These are phyloP conservation scores for Pseudogymnoascus sp. DNA, from an alignment of 2,329 filamentous ascomycete species.

Conservation along the genomic window DNA sequence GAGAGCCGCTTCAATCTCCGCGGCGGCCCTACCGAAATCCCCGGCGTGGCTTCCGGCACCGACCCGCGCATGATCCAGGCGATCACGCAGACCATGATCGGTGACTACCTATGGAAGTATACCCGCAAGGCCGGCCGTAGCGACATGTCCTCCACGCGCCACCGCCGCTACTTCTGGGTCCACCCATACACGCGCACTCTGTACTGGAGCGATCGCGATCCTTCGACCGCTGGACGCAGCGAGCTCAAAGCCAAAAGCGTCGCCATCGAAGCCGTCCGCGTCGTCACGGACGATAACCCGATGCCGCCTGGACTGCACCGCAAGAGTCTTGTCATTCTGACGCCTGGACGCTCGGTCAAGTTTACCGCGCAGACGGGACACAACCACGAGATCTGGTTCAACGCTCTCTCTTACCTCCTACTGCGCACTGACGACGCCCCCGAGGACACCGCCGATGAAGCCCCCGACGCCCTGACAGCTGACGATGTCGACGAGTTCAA, in stretches of 20 bases:
- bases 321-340: conserved; percentile 85
- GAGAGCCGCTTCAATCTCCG: conserved; percentile 82
- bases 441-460: conserved; percentile 48
- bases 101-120: conserved; percentile 98
- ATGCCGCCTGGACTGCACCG: conserved; percentile 90
- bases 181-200: conserved; percentile 93
- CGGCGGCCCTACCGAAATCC: conserved; percentile 42
- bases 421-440: conserved; percentile 59
- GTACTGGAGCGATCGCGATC: conserved; percentile 93
- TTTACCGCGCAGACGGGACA: conserved; percentile 92
- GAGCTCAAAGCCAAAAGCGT: conserved; percentile 82
- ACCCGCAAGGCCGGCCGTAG: conserved; percentile 87
- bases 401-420: conserved; percentile 86
- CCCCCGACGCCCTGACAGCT: conserved; percentile 41
- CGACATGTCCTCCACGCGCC: conserved; percentile 79
- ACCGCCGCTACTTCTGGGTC: conserved; percentile 97
- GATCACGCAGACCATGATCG: conserved; percentile 99
- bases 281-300: conserved; percentile 89
- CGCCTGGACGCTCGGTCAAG: conserved; percentile 80
- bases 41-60: conserved; percentile 61
- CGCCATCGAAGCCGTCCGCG: conserved; percentile 82
- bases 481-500: conserved; percentile 76
- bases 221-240: conserved; percentile 64
- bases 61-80: conserved; percentile 98
- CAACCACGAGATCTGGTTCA: conserved; percentile 97